phyloP scores from a whole-genome alignment of 495 filamentous ascomycete genomes.

The Astrothelium subdiscretum region DNA sequence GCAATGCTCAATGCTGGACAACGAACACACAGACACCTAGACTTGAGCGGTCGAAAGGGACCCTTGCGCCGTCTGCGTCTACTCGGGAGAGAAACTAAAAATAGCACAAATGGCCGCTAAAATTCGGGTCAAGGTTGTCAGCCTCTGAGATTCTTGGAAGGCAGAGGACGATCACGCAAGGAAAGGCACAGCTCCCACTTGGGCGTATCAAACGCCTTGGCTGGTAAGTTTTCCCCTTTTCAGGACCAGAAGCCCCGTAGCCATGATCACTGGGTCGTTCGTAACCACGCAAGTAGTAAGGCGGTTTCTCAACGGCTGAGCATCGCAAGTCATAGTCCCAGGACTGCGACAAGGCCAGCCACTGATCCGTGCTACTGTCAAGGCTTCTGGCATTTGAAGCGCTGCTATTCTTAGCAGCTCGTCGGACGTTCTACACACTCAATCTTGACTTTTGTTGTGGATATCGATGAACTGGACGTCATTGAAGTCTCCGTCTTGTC shows the following conservation, averaged over 20 bases:
- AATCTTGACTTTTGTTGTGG: neutral
- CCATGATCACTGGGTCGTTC: neutral
- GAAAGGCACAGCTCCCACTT: neutral
- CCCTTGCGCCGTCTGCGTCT: too few species aligned
- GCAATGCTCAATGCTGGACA: too few species aligned
- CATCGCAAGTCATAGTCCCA: too few species aligned
- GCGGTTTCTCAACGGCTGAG: neutral
- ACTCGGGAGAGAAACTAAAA: too few species aligned
- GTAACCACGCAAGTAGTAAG: neutral
- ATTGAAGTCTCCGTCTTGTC: neutral
- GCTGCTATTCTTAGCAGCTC: neutral
- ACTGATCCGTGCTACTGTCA: too few species aligned
- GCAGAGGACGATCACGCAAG: neutral
- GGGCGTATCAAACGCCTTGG: neutral
- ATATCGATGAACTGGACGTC: neutral
- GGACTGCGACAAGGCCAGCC: too few species aligned
- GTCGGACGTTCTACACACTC: neutral
- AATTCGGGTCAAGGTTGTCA: too few species aligned
- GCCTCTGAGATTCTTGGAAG: too few species aligned
- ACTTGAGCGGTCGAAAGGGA: too few species aligned
- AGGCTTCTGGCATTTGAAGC: neutral
- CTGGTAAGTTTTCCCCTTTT: too few species aligned
- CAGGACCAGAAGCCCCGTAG: neutral
- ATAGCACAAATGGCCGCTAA: neutral
- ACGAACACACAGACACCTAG: too few species aligned